These are phyloP conservation scores for Phytophthora sansomeana DNA, from an alignment of 352 stramenopile genomes.

Conservation along the genomic window DNA sequence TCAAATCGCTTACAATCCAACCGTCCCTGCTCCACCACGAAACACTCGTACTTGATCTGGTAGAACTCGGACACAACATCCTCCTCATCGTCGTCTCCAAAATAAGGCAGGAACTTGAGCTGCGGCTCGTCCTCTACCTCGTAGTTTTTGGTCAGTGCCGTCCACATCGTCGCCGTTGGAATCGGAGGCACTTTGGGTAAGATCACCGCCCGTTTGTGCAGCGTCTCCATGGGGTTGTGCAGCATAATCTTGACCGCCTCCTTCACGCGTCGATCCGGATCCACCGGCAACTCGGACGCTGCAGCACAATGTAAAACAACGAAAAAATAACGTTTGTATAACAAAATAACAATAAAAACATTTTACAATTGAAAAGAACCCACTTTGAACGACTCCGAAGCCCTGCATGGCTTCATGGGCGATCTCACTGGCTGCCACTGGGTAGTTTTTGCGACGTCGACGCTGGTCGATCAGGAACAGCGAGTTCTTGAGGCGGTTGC, in stretches of 20 bases:
- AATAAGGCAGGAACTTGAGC: conserved; percentile 75
- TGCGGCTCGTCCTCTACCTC: conserved; percentile 88
- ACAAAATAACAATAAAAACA: background rate
- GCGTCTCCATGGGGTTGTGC: conserved; percentile 30
- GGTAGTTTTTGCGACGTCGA: conserved; percentile 37
- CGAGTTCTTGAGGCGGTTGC: conserved; percentile 60
- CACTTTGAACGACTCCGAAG: conserved; percentile 56
- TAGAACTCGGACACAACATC: conserved; percentile 88
- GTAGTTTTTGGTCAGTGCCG: conserved; percentile 83
- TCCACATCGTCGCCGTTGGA: conserved; percentile 82
- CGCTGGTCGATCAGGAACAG: conserved; percentile 40
- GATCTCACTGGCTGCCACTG: conserved; percentile 24
- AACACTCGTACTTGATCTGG: conserved; percentile 70
- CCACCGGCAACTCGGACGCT: conserved; percentile 57
- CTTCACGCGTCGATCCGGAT: conserved; percentile 30
- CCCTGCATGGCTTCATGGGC: conserved; percentile 56
- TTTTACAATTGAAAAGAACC: conserved; percentile 24
- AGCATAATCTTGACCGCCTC: conserved; percentile 39
- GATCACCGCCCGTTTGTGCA: conserved; percentile 48
- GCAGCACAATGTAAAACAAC: no score
- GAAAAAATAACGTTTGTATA: background rate
- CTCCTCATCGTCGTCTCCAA: conserved; percentile 85
- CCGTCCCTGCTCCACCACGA: background rate
- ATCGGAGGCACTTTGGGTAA: conserved; percentile 58
- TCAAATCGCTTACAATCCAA: background rate